Conservation (phyloP, 2,329 filamentous ascomycete species). For the Ophiocordyceps polyrhachis-furcata region DNA sequence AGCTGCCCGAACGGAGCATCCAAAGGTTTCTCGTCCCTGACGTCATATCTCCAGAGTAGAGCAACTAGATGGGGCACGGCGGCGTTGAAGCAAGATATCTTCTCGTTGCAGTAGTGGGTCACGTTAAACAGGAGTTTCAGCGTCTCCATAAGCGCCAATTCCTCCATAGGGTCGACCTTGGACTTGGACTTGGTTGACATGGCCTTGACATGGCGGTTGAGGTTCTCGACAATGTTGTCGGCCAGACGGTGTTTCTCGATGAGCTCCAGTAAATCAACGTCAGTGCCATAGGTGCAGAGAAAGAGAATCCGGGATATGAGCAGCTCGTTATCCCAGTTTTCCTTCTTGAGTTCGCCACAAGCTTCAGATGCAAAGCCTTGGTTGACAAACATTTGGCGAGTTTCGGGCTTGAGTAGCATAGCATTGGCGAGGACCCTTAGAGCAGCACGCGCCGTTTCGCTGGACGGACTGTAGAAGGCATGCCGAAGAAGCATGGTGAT, state of each 20-base stretch:
- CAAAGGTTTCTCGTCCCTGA: constrained; percentile 45
- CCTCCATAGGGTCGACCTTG: constrained; percentile 40
- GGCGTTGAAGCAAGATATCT: constrained; percentile 41
- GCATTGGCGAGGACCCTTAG: constrained; percentile 70
- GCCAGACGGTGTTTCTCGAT: constrained; percentile 20
- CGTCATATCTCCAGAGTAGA: constrained; percentile 42
- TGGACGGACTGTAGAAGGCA: constrained; percentile 49
- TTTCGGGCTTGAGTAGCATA: constrained; percentile 36
- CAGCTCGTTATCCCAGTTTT: constrained; percentile 72
- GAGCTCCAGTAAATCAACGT: constrained; percentile 28
- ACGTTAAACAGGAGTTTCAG: constrained; percentile 83
- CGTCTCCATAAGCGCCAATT: constrained; percentile 67
- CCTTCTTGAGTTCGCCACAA: constrained; percentile 52
- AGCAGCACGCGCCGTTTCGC: constrained; percentile 51
- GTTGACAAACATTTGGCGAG: constrained; percentile 13
- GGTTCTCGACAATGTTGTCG: constrained; percentile 47
- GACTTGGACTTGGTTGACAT: constrained; percentile 13
- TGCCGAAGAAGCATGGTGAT: constrained; percentile 54
- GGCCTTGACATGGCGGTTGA: constrained; percentile 47
- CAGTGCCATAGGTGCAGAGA: constrained; percentile 29
- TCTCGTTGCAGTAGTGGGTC: constrained; percentile 51
- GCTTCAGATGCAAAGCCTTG: constrained; percentile 40
- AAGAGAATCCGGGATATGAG: constrained; percentile 32
- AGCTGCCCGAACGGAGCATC: constrained; percentile 53
- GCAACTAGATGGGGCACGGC: constrained; percentile 52